Conservation (phyloP, 1,284 basidiomycete species). For the Moesziomyces sp. region DNA sequence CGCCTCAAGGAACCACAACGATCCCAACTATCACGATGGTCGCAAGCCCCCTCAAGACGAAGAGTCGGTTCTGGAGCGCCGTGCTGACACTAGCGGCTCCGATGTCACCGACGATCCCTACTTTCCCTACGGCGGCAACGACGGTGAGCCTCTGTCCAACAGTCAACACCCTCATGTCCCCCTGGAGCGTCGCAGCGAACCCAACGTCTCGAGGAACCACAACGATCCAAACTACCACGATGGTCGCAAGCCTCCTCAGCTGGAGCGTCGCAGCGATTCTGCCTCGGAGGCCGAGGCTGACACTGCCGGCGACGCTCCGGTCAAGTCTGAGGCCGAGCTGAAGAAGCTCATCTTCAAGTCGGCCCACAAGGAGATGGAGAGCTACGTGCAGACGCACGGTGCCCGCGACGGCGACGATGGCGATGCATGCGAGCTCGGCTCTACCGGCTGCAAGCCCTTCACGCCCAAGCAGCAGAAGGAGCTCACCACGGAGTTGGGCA, state of each 20-base stretch:
- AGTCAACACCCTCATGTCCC: no score
- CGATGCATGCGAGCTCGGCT: constrained; percentile 4
- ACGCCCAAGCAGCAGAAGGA: constrained; percentile 1
- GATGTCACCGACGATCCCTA: no score
- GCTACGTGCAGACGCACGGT: constrained; percentile 3
- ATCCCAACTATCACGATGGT: not conserved
- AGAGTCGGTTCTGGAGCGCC: no score
- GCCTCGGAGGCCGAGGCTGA: not conserved
- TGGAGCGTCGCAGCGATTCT: no score
- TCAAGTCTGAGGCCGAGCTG: not conserved
- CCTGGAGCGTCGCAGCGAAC: no score
- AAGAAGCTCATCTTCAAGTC: not conserved
- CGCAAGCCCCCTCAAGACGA: not conserved
- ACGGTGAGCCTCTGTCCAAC: no score
- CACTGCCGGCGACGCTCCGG: no score
- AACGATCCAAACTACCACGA: not conserved
- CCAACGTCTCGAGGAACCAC: no score
- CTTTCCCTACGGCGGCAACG: no score
- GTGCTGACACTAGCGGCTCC: no score
- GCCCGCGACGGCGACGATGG: constrained; percentile 3
- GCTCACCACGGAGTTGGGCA: not conserved
- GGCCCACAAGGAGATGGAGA: not conserved
- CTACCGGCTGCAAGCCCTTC: constrained; percentile 6
- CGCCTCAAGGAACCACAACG: not conserved
- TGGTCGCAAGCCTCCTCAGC: not conserved